Percentiles rank a stretch among this genome's conserved stretches.
Conservation (phyloP, 1,284 basidiomycete genomes). For the Farysia itapuensis region DNA sequence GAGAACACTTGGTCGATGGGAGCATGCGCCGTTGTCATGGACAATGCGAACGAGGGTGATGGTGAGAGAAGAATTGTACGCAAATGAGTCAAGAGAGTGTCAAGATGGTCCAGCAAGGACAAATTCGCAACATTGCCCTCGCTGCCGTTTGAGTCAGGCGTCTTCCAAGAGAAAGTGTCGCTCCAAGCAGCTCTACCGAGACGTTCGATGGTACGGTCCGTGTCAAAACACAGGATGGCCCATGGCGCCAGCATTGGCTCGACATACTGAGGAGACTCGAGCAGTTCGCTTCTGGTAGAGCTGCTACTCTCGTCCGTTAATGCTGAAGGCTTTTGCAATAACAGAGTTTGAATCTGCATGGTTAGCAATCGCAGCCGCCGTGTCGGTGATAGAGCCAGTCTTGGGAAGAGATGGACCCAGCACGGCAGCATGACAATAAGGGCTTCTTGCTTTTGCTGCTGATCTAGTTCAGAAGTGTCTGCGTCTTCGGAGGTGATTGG, state of each 20-base stretch:
- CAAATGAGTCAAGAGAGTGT: constrained; percentile 27
- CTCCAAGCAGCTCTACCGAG: constrained; percentile 67
- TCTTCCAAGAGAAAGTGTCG: constrained; percentile 4
- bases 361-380: constrained; percentile 74
- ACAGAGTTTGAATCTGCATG: constrained; percentile 70
- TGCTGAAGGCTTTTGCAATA: constrained; percentile 62
- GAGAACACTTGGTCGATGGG: constrained; percentile 16
- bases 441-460: constrained; percentile 60
- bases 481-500: constrained; percentile 53
- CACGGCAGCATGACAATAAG: constrained; percentile 75
- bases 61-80: constrained; percentile 31
- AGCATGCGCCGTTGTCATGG: constrained; percentile 32
- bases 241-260: constrained; percentile 78
- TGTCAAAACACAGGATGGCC: constrained; percentile 73
- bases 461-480: constrained; percentile 11
- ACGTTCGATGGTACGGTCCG: constrained; percentile 69
- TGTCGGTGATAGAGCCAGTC: constrained; percentile 77
- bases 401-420: constrained; percentile 88
- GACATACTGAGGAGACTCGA: constrained; percentile 69
- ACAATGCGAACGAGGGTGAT: constrained; percentile 37
- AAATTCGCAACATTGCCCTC: constrained; percentile 1
- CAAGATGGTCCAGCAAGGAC: constrained; percentile 17
- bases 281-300: constrained; percentile 65
- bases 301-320: not conserved
- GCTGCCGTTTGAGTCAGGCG: not conserved